Base-by-base conservation (phyloP, 306 rosid genomes). In the Boehmeria nivea region DNA sequence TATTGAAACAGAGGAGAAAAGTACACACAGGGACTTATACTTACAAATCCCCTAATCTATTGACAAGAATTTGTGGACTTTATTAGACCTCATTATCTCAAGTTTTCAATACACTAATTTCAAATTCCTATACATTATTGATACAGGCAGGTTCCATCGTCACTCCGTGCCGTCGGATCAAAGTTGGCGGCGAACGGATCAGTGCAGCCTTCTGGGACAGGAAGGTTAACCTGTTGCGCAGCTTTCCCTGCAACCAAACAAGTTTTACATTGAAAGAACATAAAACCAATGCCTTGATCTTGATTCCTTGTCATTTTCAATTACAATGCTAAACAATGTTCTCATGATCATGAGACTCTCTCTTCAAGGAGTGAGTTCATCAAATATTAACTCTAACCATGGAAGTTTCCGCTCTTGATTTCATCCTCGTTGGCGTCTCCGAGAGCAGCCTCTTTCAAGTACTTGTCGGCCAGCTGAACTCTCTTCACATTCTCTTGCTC, bases 401-500 rank as follows among this genome's bases (percentile, higher is more conserved):
- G 75, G 64, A 78, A 80, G 60, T 78, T 78, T 54, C 87, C 84
- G 3, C 63, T 67, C 53, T 63, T 76, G 9, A 78, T 75, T 55
- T 83, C 66, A 71, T 81, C 88, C 16, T 71, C 72, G 12, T 85
- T 85, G 27, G 89, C 94, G 4, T 85, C 82, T 33, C 94, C 89
- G 11, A 85, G 84, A 45, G 86, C 89, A 17, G 89, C 86, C 63
- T 82, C 86, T 8, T 51, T 74, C 65, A 85, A 79, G 66, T 85
- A 85, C 57, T 77, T 82, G 34, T 77, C 86, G 12, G 89, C 61
- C 76, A 85, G 70, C 51, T 77, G 89, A 19, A 85, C 77, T 68
- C 94, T 77, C 86, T 85, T 82, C 69, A 85, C 94, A 67, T 85
- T 82, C 58, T 85, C 84, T 67, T 85, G 94, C 66, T 85, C 86